phyloP scores from a whole-genome alignment of 140 eudicot genomes.

The Oenanthe javanica region DNA sequence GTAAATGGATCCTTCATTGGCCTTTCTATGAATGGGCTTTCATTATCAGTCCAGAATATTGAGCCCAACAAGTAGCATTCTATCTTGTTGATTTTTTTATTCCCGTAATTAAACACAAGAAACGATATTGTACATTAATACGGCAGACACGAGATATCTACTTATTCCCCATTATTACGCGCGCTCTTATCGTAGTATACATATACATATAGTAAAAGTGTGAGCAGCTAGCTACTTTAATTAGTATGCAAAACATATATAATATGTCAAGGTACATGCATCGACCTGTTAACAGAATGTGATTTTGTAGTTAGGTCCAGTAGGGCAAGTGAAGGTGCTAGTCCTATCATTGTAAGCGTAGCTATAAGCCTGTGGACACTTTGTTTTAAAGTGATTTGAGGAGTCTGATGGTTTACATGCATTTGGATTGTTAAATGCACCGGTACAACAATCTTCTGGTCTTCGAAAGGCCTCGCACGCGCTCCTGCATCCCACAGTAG shows the following conservation, averaged over 20 bases:
- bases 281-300: not conserved
- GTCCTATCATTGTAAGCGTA: not conserved
- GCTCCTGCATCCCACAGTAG: slow-evolving; percentile 29
- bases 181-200: not conserved
- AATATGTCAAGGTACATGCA: not conserved
- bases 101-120: no score
- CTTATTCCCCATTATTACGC: not conserved
- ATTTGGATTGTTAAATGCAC: slow-evolving; percentile 13
- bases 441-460: slow-evolving; percentile 33
- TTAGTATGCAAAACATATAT: not conserved
- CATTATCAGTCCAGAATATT: no score
- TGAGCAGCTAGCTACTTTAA: not conserved
- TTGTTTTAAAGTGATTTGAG: slow-evolving; percentile 14
- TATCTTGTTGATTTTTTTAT: no score
- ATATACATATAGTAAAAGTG: not conserved
- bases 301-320: not conserved
- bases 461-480: slow-evolving; percentile 28
- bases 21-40: no score
- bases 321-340: slow-evolving; percentile 8
- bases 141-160: not conserved
- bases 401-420: slow-evolving; percentile 27
- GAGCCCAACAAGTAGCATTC: no score
- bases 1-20: no score
- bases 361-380: slow-evolving; percentile 23
- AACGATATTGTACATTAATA: no score